Base-by-base conservation (phyloP, 2,329 filamentous ascomycete species). In the Xylariaceae sp. region DNA sequence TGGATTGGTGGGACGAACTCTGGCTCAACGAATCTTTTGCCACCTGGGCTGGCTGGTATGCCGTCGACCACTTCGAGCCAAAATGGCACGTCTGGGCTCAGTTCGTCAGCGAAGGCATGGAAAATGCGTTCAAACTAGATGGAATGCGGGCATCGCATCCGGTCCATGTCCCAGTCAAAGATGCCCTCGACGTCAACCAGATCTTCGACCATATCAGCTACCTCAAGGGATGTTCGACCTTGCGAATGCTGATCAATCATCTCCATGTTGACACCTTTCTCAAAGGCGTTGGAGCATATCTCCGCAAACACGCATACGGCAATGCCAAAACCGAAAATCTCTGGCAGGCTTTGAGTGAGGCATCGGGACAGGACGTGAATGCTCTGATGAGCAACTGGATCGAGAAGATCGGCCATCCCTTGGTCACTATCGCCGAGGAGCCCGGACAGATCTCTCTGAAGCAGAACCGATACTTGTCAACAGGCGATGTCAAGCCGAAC, bases 51-150 rank as follows among this genome's bases (percentile, higher is more conserved):
- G 92, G 90, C 33, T 98, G 90, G 90, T 74, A 89, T 40, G 89
- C 88, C 8, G 78, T 89, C 38, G 86, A 96, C 55, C 75, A 93
- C 55, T 77, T 96, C 35, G 86, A 96, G 60, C 92, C 92, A 3
- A 90, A 95, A 47, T 96, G 92, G 90, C 81, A 96, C 51, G 83
- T 96, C 19, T 98, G 92, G 92, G 82, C 85, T 38, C 89, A 95
- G 64, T 98, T 95, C 63, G 86, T 96, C 51, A 87, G 87, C 63
- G 92, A 96, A 67, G 84, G 83, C 51, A 85, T 94, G 67, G 87
- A 94, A 72, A 79, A 78, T 67, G 90, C 90, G 37, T 93, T 95
- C 60, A 75, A 80, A 45, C 77, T 98, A 19, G 92, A 98, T 54
- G 80, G 85, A 29, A 77, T 98, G 46, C 83, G 92, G 29, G 85